Conservation (phyloP, 805 yeast genomes). For the Pichia californica region DNA sequence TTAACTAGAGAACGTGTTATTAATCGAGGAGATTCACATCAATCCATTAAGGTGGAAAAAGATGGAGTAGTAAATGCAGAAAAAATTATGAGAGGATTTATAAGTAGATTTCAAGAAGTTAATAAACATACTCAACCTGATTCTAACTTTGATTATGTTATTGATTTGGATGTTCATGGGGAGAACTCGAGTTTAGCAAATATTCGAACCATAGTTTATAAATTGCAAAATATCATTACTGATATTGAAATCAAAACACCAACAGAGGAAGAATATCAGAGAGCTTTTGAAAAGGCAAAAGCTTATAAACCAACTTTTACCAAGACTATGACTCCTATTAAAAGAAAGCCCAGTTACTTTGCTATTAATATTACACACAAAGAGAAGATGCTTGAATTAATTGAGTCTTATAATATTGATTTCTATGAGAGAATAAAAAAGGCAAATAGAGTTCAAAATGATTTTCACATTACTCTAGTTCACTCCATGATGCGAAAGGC, state of each 20-base stretch:
- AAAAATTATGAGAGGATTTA: conserved; percentile 68
- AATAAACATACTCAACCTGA: conserved; percentile 49
- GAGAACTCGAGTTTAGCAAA: conserved; percentile 44
- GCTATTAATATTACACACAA: conserved; percentile 33
- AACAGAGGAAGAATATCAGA: conserved; percentile 32
- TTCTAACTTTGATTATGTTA: conserved; percentile 53
- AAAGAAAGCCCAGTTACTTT: conserved; percentile 37
- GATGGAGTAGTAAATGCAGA: conserved; percentile 45
- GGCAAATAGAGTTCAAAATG: conserved; percentile 37
- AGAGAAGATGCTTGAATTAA: background rate
- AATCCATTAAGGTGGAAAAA: conserved; percentile 53
- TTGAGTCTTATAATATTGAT: background rate
- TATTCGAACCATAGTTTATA: conserved; percentile 35
- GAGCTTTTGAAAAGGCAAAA: conserved; percentile 49
- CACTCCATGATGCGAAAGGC: conserved; percentile 33
- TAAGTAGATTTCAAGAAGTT: conserved; percentile 61
- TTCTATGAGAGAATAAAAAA: conserved; percentile 19
- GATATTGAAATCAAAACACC: conserved; percentile 36
- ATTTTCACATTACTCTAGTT: conserved; percentile 63
- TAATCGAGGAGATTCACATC: conserved; percentile 82
- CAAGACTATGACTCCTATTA: conserved; percentile 24
- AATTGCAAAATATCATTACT: conserved; percentile 37
- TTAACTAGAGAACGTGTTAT: conserved; percentile 55
- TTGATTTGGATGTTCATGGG: conserved; percentile 44
- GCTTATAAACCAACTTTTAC: conserved; percentile 46